Evolutionary conservation across 2,329 filamentous ascomycete genomes (phyloP).

Genomic region (Aspergillus carbonarius): DNA sequence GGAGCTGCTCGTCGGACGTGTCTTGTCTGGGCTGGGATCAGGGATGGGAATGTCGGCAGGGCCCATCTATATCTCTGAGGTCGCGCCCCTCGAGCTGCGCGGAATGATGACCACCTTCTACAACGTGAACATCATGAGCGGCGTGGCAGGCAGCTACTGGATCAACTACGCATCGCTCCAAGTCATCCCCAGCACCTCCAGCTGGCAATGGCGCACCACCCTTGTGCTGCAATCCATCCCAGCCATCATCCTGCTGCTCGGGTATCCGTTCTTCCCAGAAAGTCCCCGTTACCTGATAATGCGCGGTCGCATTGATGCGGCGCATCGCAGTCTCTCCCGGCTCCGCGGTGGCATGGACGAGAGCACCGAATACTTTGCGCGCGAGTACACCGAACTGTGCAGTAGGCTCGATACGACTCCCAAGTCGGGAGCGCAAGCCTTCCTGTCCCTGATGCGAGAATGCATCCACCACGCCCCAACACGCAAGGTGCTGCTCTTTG

Average conservation of each 20-base stretch:
- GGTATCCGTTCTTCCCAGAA: slow-evolving; percentile 26
- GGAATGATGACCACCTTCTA: slow-evolving; percentile 45
- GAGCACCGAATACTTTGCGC: slow-evolving; percentile 13
- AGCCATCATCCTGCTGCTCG: slow-evolving; percentile 19
- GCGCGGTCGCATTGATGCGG: slow-evolving; percentile 24
- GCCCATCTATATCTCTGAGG: slow-evolving; percentile 84
- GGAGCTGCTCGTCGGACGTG: slow-evolving; percentile 17
- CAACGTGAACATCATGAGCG: slow-evolving; percentile 23
- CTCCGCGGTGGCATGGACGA: slow-evolving; percentile 20
- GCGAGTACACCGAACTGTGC: slow-evolving; percentile 17
- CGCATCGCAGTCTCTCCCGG: slow-evolving; percentile 17
- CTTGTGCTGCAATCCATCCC: slow-evolving; percentile 22
- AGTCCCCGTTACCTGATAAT: slow-evolving; percentile 28
- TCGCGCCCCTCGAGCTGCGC: slow-evolving; percentile 68
- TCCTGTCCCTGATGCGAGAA: slow-evolving; percentile 6
- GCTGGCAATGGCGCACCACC: slow-evolving; percentile 22
- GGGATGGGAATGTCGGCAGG: slow-evolving; percentile 45
- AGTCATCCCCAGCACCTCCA: slow-evolving; percentile 11
- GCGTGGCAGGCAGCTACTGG: slow-evolving; percentile 23
- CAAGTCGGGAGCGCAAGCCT: slow-evolving; percentile 2
- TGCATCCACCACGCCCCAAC: slow-evolving; percentile 14
- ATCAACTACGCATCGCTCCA: slow-evolving; percentile 21
- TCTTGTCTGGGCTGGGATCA: slow-evolving; percentile 20
- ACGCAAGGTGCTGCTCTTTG: slow-evolving; percentile 28
- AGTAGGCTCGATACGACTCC: slow-evolving; percentile 11